Percentiles rank a stretch among this genome's conserved stretches.
Conservation (phyloP, 2,329 filamentous ascomycete genomes). For the Xylariaceae sp. region DNA sequence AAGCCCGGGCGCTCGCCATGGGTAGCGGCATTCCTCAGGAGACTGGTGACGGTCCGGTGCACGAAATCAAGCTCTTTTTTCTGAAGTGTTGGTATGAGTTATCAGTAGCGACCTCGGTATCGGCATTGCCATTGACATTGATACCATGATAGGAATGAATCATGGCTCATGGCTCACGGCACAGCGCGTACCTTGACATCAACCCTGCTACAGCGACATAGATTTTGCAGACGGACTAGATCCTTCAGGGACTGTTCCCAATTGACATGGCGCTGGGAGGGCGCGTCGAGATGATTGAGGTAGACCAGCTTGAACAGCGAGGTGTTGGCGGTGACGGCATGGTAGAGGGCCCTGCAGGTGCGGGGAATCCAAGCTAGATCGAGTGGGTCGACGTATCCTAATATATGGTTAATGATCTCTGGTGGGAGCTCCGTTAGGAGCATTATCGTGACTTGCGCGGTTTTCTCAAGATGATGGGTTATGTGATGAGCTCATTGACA, state of each 20-base stretch:
- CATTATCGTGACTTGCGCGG: conserved; percentile 34
- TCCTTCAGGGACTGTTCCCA: conserved; percentile 53
- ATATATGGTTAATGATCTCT: conserved; percentile 68
- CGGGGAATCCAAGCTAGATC: conserved; percentile 60
- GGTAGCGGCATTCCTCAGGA: conserved; percentile 53
- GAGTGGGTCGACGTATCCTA: conserved; percentile 59
- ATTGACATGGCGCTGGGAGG: conserved; percentile 38
- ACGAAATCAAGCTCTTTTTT: conserved; percentile 55
- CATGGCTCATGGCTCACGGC: too few relatives aligned
- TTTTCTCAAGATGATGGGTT: not conserved
- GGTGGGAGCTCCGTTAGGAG: conserved; percentile 56
- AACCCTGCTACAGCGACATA: conserved; percentile 45
- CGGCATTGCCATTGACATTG: not conserved
- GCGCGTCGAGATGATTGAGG: conserved; percentile 58
- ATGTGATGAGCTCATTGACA: too few relatives aligned
- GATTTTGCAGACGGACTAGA: conserved; percentile 49
- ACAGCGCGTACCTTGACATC: conserved; percentile 47
- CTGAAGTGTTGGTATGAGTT: conserved; percentile 31
- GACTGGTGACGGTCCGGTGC: conserved; percentile 49
- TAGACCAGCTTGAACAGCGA: conserved; percentile 69
- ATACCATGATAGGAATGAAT: not conserved
- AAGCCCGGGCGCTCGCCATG: conserved; percentile 40
- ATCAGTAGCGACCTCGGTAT: not conserved
- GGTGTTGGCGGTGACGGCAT: conserved; percentile 62
- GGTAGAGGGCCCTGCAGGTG: conserved; percentile 59